Percentiles rank a stretch among this genome's conserved stretches.
phyloP scores from a whole-genome alignment of 306 rosid species.

The Vicia sativa region DNA sequence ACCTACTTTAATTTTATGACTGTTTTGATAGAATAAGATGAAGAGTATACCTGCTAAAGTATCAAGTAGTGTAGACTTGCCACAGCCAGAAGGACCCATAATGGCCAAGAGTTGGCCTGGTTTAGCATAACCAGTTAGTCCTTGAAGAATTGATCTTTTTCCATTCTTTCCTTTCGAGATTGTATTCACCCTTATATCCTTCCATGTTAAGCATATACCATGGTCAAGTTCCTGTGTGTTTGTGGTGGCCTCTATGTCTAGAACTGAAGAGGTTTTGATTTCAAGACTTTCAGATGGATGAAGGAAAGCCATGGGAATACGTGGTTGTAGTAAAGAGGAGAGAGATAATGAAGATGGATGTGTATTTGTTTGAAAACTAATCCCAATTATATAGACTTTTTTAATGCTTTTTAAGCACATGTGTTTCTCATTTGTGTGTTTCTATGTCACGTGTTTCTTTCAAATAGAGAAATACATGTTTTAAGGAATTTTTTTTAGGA shows the following conservation, averaged over 20 bases:
- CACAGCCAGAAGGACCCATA: slow-evolving; percentile 65
- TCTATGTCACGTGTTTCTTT: neutral
- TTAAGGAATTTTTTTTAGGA: too few species aligned
- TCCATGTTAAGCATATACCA: slow-evolving; percentile 57
- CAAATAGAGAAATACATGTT: neutral
- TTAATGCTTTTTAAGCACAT: neutral
- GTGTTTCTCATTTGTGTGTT: neutral
- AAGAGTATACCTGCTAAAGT: slow-evolving; percentile 51
- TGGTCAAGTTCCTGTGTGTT: neutral
- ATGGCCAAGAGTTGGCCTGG: slow-evolving; percentile 55
- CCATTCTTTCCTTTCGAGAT: slow-evolving; percentile 28
- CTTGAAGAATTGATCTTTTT: slow-evolving; percentile 48
- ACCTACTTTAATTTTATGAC: too few species aligned
- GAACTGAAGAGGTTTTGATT: neutral
- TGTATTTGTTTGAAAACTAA: neutral
- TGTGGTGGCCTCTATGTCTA: slow-evolving; percentile 24
- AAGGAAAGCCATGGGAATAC: neutral
- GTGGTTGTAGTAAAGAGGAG: neutral
- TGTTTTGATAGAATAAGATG: too few species aligned
- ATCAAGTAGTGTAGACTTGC: slow-evolving; percentile 76
- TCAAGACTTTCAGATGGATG: neutral
- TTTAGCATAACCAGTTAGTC: slow-evolving; percentile 60
- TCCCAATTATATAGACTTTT: neutral
- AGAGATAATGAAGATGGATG: neutral
- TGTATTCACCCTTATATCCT: slow-evolving; percentile 56